These are phyloP conservation scores for Sonneratia caseolaris DNA, from an alignment of 345 rosid species.

Conservation along the genomic window DNA sequence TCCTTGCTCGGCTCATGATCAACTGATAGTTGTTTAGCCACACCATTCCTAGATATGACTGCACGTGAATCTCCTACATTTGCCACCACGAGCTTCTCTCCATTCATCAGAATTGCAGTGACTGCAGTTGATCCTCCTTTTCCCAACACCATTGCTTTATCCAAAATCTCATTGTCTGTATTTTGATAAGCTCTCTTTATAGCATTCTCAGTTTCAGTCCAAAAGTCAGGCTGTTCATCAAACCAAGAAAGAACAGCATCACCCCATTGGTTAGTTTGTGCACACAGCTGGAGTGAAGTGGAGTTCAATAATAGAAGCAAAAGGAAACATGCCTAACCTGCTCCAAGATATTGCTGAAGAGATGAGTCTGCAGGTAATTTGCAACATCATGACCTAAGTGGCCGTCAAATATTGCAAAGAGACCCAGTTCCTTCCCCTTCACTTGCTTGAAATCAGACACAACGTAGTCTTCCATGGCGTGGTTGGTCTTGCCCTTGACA, in stretches of 20 bases:
- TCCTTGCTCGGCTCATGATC: slow-evolving; percentile 92
- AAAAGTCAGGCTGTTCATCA: slow-evolving; percentile 52
- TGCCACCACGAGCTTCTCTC: slow-evolving; percentile 61
- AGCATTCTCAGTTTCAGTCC: slow-evolving; percentile 55
- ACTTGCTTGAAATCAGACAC: slow-evolving; percentile 54
- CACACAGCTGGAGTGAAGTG: slow-evolving; percentile 3
- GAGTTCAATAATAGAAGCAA: slow-evolving; percentile 5
- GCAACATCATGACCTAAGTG: slow-evolving; percentile 85
- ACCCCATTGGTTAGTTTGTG: not conserved
- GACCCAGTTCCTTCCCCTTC: slow-evolving; percentile 46
- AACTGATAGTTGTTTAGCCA: slow-evolving; percentile 54
- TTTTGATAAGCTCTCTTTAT: slow-evolving; percentile 57
- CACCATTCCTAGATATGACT: slow-evolving; percentile 53
- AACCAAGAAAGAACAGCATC: slow-evolving; percentile 1
- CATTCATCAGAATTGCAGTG: slow-evolving; percentile 70
- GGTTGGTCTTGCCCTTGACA: slow-evolving; percentile 72
- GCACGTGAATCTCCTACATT: slow-evolving; percentile 96
- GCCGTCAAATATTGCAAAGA: slow-evolving; percentile 85
- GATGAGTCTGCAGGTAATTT: slow-evolving; percentile 53
- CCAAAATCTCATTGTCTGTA: slow-evolving; percentile 59
- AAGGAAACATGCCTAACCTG: slow-evolving; percentile 33
- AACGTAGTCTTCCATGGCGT: slow-evolving; percentile 72
- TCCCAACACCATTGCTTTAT: slow-evolving; percentile 44
- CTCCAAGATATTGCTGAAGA: slow-evolving; percentile 60
- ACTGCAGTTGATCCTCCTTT: slow-evolving; percentile 93